Percentiles rank a stretch among this genome's conserved stretches.
These are phyloP conservation scores for Pestalotiopsis fici DNA, from an alignment of 2,329 filamentous ascomycete genomes.

Conservation along the genomic window DNA sequence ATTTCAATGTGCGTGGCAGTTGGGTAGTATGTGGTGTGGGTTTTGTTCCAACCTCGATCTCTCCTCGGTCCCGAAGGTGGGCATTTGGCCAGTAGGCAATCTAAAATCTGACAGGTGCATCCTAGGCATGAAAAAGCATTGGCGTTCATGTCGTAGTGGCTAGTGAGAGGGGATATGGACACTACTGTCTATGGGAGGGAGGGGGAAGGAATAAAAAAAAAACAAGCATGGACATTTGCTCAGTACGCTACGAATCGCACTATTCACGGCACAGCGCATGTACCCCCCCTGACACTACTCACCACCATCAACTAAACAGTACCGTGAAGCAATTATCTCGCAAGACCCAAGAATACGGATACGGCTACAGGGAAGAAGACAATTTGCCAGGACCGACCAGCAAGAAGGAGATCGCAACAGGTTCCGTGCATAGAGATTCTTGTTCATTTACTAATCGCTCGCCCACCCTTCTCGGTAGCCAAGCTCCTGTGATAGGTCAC, in stretches of 20 bases:
- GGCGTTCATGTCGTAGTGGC: neutral
- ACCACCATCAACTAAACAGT: neutral
- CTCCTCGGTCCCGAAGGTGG: conserved; percentile 1
- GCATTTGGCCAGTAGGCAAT: neutral
- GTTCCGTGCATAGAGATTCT: neutral
- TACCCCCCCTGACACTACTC: neutral
- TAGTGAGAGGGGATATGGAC: neutral
- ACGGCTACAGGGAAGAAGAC: neutral
- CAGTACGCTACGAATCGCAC: neutral
- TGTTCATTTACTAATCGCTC: neutral
- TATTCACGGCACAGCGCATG: neutral
- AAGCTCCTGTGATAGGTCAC: conserved; percentile 5
- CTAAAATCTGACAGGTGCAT: conserved; percentile 9
- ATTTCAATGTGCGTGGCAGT: neutral
- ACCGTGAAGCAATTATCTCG: neutral
- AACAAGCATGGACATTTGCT: neutral
- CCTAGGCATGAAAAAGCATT: neutral
- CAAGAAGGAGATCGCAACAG: neutral
- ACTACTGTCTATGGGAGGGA: neutral
- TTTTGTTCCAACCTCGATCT: neutral
- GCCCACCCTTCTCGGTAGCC: neutral
- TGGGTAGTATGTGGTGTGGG: neutral
- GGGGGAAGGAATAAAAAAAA: neutral
- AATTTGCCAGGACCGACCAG: neutral
- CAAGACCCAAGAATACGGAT: neutral